Evolutionary conservation across 202 grass and related monocot genomes (phyloP).

Genomic region (Bolboschoenoplectus hybrid): DNA sequence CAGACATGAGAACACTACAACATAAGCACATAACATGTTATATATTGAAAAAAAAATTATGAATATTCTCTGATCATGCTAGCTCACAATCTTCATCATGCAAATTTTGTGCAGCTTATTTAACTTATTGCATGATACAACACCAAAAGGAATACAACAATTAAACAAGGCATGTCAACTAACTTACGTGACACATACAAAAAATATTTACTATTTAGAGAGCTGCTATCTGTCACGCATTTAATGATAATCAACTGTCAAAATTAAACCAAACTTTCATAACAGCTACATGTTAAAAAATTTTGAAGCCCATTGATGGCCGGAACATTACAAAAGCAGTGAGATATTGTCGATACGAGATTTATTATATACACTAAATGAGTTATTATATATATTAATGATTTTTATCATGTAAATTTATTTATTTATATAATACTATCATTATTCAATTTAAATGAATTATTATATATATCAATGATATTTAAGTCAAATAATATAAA

Average conservation of each 20-base stretch:
- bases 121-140: background rate
- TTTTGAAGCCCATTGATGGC: too few species aligned
- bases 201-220: background rate
- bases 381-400: too few species aligned
- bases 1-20: background rate
- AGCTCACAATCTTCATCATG: background rate
- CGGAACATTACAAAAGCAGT: too few species aligned
- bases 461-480: too few species aligned
- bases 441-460: too few species aligned
- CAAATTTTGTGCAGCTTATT: background rate
- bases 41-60: background rate
- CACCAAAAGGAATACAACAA: background rate
- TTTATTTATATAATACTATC: too few species aligned
- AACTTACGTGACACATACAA: slow-evolving; percentile 10
- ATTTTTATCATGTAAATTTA: too few species aligned
- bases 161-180: background rate
- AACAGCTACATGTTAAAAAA: background rate
- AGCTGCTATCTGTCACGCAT: background rate
- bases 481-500: too few species aligned
- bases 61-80: background rate
- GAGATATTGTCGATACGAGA: too few species aligned
- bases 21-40: background rate
- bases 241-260: background rate
- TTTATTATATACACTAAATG: too few species aligned
- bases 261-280: too few species aligned